phyloP scores from a whole-genome alignment of 352 stramenopile species.

The Globisporangium middletonii region DNA sequence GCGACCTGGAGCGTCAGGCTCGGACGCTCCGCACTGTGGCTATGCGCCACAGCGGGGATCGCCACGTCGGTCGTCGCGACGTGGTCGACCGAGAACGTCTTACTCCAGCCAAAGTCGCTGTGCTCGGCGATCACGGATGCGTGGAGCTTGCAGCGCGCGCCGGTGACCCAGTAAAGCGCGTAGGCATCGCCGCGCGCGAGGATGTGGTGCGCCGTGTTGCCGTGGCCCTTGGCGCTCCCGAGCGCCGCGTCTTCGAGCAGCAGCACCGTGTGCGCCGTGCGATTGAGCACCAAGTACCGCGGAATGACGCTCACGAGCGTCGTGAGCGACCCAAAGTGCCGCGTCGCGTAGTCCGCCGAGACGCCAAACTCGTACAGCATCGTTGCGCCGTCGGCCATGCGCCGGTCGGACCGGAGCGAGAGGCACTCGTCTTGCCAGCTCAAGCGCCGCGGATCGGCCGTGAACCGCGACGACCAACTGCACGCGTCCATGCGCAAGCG shows the following conservation, averaged over 20 bases:
- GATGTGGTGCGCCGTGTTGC: constrained; percentile 67
- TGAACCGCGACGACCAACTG: constrained; percentile 69
- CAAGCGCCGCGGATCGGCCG: constrained; percentile 58
- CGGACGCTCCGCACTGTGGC: constrained; percentile 13
- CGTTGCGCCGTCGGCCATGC: constrained; percentile 12
- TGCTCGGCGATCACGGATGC: constrained; percentile 47
- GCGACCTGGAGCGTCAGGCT: constrained; percentile 37
- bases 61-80: constrained; percentile 39
- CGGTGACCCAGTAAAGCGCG: constrained; percentile 71
- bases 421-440: constrained; percentile 86
- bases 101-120: constrained; percentile 58
- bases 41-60: constrained; percentile 33
- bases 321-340: constrained; percentile 78
- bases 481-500: constrained; percentile 48
- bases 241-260: constrained; percentile 39
- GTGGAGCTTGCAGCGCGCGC: constrained; percentile 39
- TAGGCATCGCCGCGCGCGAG: constrained; percentile 65
- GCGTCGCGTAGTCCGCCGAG: constrained; percentile 73
- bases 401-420: constrained; percentile 30
- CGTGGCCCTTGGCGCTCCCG: not conserved
- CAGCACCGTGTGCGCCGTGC: constrained; percentile 54
- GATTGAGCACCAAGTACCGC: constrained; percentile 73
- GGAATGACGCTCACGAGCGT: constrained; percentile 82
- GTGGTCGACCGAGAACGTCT: constrained; percentile 43
- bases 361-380: constrained; percentile 81